Percentiles rank a stretch among this genome's conserved stretches.
Evolutionary conservation across 352 stramenopile genomes (phyloP).

Genomic region (Blastocystis sp.): DNA sequence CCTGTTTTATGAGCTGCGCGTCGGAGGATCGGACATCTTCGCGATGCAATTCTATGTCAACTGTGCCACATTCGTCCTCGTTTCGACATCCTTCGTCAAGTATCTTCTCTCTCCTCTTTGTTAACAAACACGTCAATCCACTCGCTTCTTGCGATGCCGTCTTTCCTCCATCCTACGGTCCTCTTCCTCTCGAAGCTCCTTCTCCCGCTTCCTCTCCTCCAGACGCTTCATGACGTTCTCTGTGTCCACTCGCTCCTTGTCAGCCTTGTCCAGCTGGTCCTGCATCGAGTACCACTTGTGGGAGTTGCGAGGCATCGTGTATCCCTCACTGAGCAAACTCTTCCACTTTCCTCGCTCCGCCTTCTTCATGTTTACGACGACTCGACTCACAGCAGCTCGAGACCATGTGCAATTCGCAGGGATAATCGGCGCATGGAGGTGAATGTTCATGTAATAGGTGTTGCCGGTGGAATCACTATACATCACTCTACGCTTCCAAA

Average conservation of each 20-base stretch:
- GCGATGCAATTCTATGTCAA: not conserved
- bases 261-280: constrained; percentile 22
- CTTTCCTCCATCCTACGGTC: not conserved
- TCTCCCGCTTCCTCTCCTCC: constrained; percentile 10
- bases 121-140: not conserved
- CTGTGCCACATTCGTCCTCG: not conserved
- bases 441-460: not conserved
- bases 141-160: not conserved
- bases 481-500: not conserved
- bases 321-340: not conserved
- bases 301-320: not conserved
- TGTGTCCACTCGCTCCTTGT: constrained; percentile 13
- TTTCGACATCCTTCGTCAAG: not conserved
- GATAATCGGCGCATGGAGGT: not conserved
- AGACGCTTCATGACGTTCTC: not conserved
- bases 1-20: constrained; percentile 9
- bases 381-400: constrained; percentile 16
- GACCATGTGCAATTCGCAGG: constrained; percentile 35
- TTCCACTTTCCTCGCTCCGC: constrained; percentile 37
- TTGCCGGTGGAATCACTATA: constrained; percentile 46
- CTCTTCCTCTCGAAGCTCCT: not conserved
- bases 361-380: constrained; percentile 18
- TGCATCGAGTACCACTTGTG: constrained; percentile 57
- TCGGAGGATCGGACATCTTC: constrained; percentile 21
- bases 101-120: not conserved